Evolutionary conservation across 441 rosid species (phyloP).

Genomic region (Pelargonium australe): DNA sequence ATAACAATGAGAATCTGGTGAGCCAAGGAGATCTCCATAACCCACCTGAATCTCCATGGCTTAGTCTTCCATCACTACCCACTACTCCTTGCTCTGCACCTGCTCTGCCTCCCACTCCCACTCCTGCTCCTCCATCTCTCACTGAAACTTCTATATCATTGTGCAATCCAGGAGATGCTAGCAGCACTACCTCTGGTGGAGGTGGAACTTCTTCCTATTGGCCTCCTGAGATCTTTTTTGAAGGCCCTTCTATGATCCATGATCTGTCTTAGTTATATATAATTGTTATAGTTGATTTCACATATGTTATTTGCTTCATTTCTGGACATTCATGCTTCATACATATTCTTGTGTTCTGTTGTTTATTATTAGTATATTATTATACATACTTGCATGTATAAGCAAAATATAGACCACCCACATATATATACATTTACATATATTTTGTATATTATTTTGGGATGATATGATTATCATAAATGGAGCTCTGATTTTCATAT

Average conservation of each 20-base stretch:
- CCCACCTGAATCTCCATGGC: constrained; percentile 42
- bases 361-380: not conserved
- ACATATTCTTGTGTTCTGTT: not conserved
- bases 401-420: not conserved
- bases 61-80: constrained; percentile 33
- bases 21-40: constrained; percentile 26
- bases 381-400: not conserved
- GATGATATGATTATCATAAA: not conserved
- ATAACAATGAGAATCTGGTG: constrained; percentile 28
- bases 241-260: constrained; percentile 39
- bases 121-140: not conserved
- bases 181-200: constrained; percentile 52
- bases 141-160: constrained; percentile 27
- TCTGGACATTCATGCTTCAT: not conserved
- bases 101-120: constrained; percentile 3
- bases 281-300: not conserved
- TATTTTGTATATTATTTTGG: not conserved
- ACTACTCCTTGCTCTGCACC: constrained; percentile 29
- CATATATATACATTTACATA: not conserved
- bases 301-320: not conserved
- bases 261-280: constrained; percentile 34
- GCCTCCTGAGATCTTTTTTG: constrained; percentile 51
- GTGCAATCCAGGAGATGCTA: constrained; percentile 43
- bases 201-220: constrained; percentile 47
- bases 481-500: not conserved